phyloP scores from a whole-genome alignment of 306 rosid species.

The Acacia acuminata region DNA sequence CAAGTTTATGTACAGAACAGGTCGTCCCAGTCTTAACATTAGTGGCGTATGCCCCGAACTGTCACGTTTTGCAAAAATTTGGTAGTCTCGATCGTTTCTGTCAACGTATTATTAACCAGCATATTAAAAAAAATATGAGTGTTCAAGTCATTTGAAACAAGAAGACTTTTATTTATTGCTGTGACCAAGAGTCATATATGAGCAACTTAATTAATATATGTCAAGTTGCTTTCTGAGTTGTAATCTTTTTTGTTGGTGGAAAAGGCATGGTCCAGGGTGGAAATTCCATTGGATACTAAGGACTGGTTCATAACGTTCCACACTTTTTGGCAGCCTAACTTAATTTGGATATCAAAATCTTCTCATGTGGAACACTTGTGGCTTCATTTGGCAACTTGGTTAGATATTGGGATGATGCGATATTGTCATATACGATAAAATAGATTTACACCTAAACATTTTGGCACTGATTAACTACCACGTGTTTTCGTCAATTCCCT shows the following conservation, averaged over 20 bases:
- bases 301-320: background rate
- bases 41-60: background rate
- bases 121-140: background rate
- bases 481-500: background rate
- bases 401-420: conserved; percentile 17
- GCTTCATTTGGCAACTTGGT: conserved; percentile 25
- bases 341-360: conserved; percentile 15
- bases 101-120: background rate
- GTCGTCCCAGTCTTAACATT: too few relatives aligned
- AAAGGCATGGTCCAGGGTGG: background rate
- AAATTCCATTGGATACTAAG: background rate
- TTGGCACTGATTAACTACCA: conserved; percentile 11
- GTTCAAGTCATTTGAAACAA: background rate
- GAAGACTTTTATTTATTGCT: background rate
- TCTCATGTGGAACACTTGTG: conserved; percentile 31
- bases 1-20: conserved; percentile 3
- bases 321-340: conserved; percentile 17
- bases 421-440: background rate
- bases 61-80: background rate
- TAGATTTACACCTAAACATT: conserved; percentile 3
- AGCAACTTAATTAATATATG: background rate
- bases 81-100: background rate
- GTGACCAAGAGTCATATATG: background rate
- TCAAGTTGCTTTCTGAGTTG: background rate
- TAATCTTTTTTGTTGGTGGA: background rate